These are phyloP conservation scores for Ajuga chamaepitys DNA, from an alignment of 257 asterid species.

Conservation along the genomic window DNA sequence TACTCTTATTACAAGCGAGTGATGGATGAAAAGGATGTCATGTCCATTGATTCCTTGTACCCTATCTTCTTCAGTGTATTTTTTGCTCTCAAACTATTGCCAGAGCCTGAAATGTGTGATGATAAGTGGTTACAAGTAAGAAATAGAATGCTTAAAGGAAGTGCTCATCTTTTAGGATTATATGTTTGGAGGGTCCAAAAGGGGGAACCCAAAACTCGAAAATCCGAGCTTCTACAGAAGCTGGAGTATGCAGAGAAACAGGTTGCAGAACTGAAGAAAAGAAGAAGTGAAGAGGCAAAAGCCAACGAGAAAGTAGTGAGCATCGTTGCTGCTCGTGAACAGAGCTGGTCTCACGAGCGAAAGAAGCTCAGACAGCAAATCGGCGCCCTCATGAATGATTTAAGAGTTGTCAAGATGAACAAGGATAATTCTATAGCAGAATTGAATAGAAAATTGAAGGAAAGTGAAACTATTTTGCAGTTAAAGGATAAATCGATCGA, in stretches of 20 bases:
- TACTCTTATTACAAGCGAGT: constrained; percentile 1
- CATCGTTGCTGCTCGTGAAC: constrained; percentile 79
- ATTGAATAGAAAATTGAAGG: constrained; percentile 43
- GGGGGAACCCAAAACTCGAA: constrained; percentile 20
- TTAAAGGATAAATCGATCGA: constrained; percentile 47
- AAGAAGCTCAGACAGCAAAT: constrained; percentile 64
- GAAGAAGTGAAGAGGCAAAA: constrained; percentile 76
- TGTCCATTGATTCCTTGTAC: constrained; percentile 36
- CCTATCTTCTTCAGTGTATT: constrained; percentile 62
- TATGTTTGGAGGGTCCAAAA: constrained; percentile 56
- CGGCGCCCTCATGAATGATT: constrained; percentile 53
- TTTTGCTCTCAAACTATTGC: constrained; percentile 48
- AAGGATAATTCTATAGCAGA: constrained; percentile 42
- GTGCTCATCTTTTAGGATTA: constrained; percentile 72
- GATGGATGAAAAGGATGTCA: constrained; percentile 55
- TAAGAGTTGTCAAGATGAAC: constrained; percentile 38
- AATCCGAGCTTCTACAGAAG: constrained; percentile 34
- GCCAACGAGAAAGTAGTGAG: constrained; percentile 83
- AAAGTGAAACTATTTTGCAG: constrained; percentile 31
- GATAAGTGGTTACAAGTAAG: constrained; percentile 51
- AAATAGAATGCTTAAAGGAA: constrained; percentile 52
- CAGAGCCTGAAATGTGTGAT: constrained; percentile 41
- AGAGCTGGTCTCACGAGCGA: constrained; percentile 70
- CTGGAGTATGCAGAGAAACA: constrained; percentile 46
- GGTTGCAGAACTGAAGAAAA: constrained; percentile 46